phyloP scores from a whole-genome alignment of 345 rosid species.

The sweet orange (Citrus sinensis) region DVS_A1.0 CM039161.1:18433001-18433500 shows the following conservation, averaged over 20 bases:
- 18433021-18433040: slow-evolving; percentile 22
- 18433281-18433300: slow-evolving; percentile 29
- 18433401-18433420: slow-evolving; percentile 54
- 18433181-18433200: slow-evolving; percentile 14
- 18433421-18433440: slow-evolving; percentile 53
- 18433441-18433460: slow-evolving; percentile 36
- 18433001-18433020: slow-evolving; percentile 41
- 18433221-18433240: background rate
- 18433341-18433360: slow-evolving; percentile 23
- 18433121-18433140: no score
- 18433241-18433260: background rate
- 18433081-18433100: background rate
- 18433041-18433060: slow-evolving; percentile 33
- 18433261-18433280: background rate
- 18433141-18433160: background rate
- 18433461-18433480: slow-evolving; percentile 13
- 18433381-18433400: slow-evolving; percentile 33
- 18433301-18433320: slow-evolving; percentile 35
- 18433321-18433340: slow-evolving; percentile 48
- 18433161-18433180: background rate
- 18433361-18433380: slow-evolving; percentile 14
- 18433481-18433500: slow-evolving; percentile 33
- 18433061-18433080: slow-evolving; percentile 30
- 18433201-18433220: background rate
- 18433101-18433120: background rate